Evolutionary conservation across 106 monocot species (phyloP), one percentile per base, ranked within the genome.

Genomic region (Dendrobium nobile): DNA sequence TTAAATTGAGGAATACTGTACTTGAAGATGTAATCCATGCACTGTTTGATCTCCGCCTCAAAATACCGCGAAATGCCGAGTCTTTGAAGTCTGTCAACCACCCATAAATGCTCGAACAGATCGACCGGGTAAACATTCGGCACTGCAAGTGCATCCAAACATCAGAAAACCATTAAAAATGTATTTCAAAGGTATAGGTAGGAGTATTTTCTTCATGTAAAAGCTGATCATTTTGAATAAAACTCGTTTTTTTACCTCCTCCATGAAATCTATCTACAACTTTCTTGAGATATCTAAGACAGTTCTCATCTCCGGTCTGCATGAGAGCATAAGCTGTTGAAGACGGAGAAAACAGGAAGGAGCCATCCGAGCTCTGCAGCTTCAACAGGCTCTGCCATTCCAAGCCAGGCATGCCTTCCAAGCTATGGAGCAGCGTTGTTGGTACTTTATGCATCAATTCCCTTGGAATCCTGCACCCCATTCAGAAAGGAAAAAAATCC

Each of bases 101-200:
- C 90, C 99, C 99, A 99, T 7, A 99, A 58, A 61, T 88, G 95
- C 86, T 99, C 95, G 83, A 99, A 99, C n/a, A 99, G 75, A 75
- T 99, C 99, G 2, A 99, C 91, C 18, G 99, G 99, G 75, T 99
- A 93, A 42, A 99, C 99, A 85, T 95, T 99, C 9, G 99, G 99
- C 4, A 93, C 99, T 99, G 73, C 4, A 75, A 4, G 8, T 16
- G 4, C n/a, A 31, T 17, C 41, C 15, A 82, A 37, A 67, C 7
- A 47, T 6, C 51, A 54, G 48, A 59, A 18, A 67, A 28, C 56
- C 24, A 67, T 59, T 37, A 54, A 1, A 26, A 83, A 51, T 37
- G 3, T 37, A 51, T 7, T 45, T 9, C 45, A 45, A 45, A 9
- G 9, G 45, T 51, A 37, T 51, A 51, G 51, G 51, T 15, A 51